Evolutionary conservation across 2,329 filamentous ascomycete species (phyloP).

Genomic region (Sclerotinia borealis): DNA sequence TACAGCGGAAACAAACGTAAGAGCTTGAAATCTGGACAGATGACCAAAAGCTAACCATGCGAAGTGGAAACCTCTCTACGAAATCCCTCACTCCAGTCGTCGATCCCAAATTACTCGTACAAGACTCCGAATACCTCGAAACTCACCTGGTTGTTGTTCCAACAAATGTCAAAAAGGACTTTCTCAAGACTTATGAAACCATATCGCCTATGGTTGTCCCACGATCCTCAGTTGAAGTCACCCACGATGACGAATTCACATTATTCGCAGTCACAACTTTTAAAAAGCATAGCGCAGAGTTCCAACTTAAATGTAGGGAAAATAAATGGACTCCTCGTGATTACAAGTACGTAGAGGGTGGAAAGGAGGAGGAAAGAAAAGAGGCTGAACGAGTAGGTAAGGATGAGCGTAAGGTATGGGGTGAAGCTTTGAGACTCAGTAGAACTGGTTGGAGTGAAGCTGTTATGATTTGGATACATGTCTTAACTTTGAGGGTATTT

Average conservation of each 20-base stretch:
- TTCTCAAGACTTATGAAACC: constrained; percentile 82
- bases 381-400: constrained; percentile 76
- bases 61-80: constrained; percentile 83
- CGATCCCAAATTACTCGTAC: constrained; percentile 70
- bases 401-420: constrained; percentile 89
- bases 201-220: constrained; percentile 88
- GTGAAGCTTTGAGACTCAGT: constrained; percentile 79
- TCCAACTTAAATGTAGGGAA: constrained; percentile 86
- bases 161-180: constrained; percentile 74
- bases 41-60: constrained; percentile 15
- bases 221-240: constrained; percentile 72
- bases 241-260: constrained; percentile 82
- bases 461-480: constrained; percentile 94
- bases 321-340: constrained; percentile 92
- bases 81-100: constrained; percentile 90
- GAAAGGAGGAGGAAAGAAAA: constrained; percentile 79
- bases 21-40: constrained; percentile 25
- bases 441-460: constrained; percentile 93
- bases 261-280: constrained; percentile 87
- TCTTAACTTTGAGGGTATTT: constrained; percentile 85
- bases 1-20: constrained; percentile 85
- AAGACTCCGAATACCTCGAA: constrained; percentile 93
- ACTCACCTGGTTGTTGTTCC: constrained; percentile 92
- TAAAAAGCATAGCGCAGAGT: constrained; percentile 83
- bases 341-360: constrained; percentile 87